phyloP scores from a whole-genome alignment of 2,329 filamentous ascomycete species.

The Cladosporium phlei region DNA sequence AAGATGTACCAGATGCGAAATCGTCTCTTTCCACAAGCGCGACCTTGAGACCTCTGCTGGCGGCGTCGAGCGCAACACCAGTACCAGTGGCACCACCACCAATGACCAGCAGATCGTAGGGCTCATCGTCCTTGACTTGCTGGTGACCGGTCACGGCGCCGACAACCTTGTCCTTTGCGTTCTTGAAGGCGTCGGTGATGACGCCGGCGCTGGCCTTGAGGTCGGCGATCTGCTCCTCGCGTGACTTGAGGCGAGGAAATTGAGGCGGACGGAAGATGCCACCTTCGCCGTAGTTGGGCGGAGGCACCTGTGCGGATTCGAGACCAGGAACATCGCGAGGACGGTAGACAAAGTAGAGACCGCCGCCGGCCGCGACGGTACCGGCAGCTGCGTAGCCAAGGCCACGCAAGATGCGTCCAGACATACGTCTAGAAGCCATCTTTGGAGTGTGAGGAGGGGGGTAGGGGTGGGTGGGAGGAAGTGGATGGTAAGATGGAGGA shows the following conservation, averaged over 20 bases:
- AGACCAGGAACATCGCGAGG: conserved; percentile 68
- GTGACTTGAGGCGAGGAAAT: conserved; percentile 59
- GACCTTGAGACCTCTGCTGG: conserved; percentile 72
- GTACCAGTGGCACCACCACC: conserved; percentile 75
- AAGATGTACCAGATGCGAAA: conserved; percentile 76
- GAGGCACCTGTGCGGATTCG: conserved; percentile 63
- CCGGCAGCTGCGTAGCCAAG: conserved; percentile 57
- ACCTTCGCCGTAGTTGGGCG: conserved; percentile 64
- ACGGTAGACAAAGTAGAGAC: conserved; percentile 61
- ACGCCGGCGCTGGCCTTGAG: conserved; percentile 50
- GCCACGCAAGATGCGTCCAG: conserved; percentile 49
- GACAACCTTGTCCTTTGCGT: conserved; percentile 42
- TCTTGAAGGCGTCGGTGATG: conserved; percentile 31
- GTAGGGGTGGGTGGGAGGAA: not conserved
- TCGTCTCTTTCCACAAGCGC: conserved; percentile 79
- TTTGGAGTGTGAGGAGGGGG: no score
- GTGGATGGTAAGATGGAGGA: not conserved
- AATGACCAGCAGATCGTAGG: conserved; percentile 72
- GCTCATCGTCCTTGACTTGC: conserved; percentile 24
- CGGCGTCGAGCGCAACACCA: conserved; percentile 76
- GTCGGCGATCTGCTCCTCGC: conserved; percentile 60
- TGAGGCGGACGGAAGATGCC: conserved; percentile 62
- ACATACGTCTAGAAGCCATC: conserved; percentile 18
- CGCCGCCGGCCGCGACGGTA: conserved; percentile 49
- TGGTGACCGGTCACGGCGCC: conserved; percentile 31